Evolutionary conservation across 495 filamentous ascomycete species (phyloP).

Genomic region (Terfezia boudieri): DNA sequence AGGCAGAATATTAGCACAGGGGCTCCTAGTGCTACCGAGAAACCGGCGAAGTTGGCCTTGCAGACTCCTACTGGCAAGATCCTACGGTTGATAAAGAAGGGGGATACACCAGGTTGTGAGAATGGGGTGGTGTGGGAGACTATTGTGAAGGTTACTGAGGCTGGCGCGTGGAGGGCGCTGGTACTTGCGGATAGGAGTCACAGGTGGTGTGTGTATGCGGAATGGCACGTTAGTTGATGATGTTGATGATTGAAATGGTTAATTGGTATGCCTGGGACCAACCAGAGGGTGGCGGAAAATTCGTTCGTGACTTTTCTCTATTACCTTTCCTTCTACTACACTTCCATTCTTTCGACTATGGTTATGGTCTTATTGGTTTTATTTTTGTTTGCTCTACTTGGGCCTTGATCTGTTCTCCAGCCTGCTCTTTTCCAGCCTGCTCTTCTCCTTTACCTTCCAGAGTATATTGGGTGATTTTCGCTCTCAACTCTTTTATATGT

Average conservation of each 20-base stretch:
- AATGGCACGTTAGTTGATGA: slow-evolving; percentile 41
- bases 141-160: slow-evolving; percentile 86
- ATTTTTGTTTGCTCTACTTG: no score
- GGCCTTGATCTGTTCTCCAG: no score
- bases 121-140: slow-evolving; percentile 59
- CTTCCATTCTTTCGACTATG: no score
- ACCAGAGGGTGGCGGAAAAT: background rate
- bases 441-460: no score
- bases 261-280: background rate
- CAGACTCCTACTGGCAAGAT: slow-evolving; percentile 95
- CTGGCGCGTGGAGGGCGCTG: slow-evolving; percentile 74
- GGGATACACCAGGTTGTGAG: slow-evolving; percentile 38
- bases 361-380: no score
- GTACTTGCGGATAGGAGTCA: slow-evolving; percentile 90
- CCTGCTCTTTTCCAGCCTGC: no score
- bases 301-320: no score
- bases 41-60: slow-evolving; percentile 88
- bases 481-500: no score
- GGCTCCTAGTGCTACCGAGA: slow-evolving; percentile 32
- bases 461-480: no score
- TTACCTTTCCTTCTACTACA: no score
- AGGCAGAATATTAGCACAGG: slow-evolving; percentile 68
- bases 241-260: background rate
- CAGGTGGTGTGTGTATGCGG: slow-evolving; percentile 94
- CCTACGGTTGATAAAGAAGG: slow-evolving; percentile 68